phyloP scores from a whole-genome alignment of 1,284 basidiomycete species.

The Ceratobasidium sp. region DNA sequence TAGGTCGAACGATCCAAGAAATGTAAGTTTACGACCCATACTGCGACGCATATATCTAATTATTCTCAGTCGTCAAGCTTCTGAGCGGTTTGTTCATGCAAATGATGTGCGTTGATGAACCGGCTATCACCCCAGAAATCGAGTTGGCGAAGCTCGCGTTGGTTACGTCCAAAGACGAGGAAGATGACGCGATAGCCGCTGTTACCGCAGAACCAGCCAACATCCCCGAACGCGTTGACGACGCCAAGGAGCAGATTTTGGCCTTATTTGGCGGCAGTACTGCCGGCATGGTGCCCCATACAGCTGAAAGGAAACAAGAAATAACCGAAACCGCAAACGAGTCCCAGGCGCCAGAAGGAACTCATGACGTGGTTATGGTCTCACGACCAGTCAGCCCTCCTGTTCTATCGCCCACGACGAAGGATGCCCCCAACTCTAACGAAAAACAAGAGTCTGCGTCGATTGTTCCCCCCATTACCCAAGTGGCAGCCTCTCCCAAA shows the following conservation, averaged over 20 bases:
- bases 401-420: slow-evolving; percentile 66
- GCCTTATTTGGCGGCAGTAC: background rate
- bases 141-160: slow-evolving; percentile 94
- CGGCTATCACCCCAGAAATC: slow-evolving; percentile 83
- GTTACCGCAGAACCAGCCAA: slow-evolving; percentile 10
- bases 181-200: slow-evolving; percentile 68
- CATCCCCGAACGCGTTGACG: background rate
- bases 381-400: slow-evolving; percentile 59
- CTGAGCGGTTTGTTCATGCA: slow-evolving; percentile 83
- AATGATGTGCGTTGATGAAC: slow-evolving; percentile 74
- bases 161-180: slow-evolving; percentile 89
- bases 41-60: slow-evolving; percentile 15
- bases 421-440: slow-evolving; percentile 38
- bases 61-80: slow-evolving; percentile 75
- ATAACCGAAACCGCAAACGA: background rate
- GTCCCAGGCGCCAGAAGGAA: slow-evolving; percentile 66
- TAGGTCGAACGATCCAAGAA: slow-evolving; percentile 87
- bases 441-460: background rate
- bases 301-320: background rate
- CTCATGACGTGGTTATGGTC: slow-evolving; percentile 85
- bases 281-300: background rate
- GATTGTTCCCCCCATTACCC: slow-evolving; percentile 5
- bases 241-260: background rate
- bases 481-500: background rate
- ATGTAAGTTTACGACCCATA: slow-evolving; percentile 65